Percentiles rank a stretch among this genome's conserved stretches.
Evolutionary conservation across 176 grass and related monocot species (phyloP).

Genomic region (Paspalum vaginatum): DNA sequence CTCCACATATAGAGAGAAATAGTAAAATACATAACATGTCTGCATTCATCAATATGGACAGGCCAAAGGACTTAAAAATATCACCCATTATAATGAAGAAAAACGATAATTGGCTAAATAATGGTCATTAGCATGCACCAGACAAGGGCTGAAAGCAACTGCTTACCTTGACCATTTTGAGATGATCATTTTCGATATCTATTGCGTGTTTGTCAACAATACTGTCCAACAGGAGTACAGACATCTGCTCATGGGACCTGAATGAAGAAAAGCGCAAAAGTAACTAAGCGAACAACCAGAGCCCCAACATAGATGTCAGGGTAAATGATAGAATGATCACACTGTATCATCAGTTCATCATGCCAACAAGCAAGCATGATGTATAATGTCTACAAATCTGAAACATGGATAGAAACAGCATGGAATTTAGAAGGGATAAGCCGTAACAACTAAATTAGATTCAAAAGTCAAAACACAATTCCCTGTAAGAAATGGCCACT

Average conservation of each 20-base stretch:
- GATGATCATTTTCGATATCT: slow-evolving; percentile 73
- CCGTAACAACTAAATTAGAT: not conserved
- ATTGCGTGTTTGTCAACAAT: slow-evolving; percentile 88
- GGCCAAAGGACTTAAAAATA: slow-evolving; percentile 3
- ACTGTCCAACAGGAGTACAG: slow-evolving; percentile 69
- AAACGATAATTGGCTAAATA: not conserved
- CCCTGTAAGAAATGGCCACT: not conserved
- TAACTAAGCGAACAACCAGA: slow-evolving; percentile 1
- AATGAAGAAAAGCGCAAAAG: slow-evolving; percentile 25
- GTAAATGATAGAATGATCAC: slow-evolving; percentile 1
- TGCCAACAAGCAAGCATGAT: not conserved
- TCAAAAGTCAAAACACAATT: not conserved
- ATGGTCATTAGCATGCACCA: not conserved
- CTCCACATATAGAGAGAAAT: slow-evolving; percentile 5
- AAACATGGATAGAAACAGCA: not conserved
- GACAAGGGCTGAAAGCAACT: slow-evolving; percentile 24
- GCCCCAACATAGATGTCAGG: not conserved
- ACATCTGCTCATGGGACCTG: slow-evolving; percentile 95
- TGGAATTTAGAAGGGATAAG: not conserved
- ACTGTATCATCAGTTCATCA: not conserved
- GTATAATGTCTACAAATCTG: not conserved
- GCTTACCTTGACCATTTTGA: slow-evolving; percentile 84
- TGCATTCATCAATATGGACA: slow-evolving; percentile 1
- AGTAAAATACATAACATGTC: not conserved
- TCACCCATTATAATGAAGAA: not conserved